Conservation (phyloP, 164 flowering plant species). For the Chloranthus sessilifolius region DNA sequence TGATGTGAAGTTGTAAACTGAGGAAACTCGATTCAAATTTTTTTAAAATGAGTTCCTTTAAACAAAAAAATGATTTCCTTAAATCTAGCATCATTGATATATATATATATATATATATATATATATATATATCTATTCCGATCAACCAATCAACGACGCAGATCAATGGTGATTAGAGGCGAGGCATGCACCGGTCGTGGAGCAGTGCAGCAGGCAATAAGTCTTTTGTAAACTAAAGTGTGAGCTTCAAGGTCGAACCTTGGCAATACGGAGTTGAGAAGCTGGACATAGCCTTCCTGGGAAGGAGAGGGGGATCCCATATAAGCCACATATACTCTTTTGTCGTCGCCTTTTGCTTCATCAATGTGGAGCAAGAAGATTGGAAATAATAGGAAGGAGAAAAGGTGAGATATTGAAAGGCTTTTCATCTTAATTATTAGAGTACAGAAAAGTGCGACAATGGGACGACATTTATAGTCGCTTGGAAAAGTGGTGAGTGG, state of each 20-base stretch:
- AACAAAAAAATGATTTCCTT: neutral
- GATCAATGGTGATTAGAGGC: too few relatives aligned
- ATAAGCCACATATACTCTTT: conserved; percentile 44
- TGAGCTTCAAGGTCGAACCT: conserved; percentile 15
- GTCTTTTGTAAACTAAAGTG: neutral
- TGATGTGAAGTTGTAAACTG: too few relatives aligned
- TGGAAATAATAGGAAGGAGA: conserved; percentile 2
- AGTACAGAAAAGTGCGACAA: too few relatives aligned
- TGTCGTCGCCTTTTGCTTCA: conserved; percentile 17
- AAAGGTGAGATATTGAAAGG: neutral
- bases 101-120: too few relatives aligned
- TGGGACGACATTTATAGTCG: too few relatives aligned
- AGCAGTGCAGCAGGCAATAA: too few relatives aligned
- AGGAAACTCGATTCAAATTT: too few relatives aligned
- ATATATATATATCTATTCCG: neutral
- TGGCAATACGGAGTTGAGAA: conserved; percentile 28
- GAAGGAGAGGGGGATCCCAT: conserved; percentile 42
- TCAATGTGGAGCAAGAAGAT: conserved; percentile 3
- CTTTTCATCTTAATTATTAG: conserved; percentile 5
- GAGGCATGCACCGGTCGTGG: too few relatives aligned
- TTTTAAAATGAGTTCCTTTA: too few relatives aligned
- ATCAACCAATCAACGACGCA: too few relatives aligned
- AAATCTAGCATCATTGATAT: neutral
- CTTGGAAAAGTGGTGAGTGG: too few relatives aligned
- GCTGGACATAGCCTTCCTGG: conserved; percentile 23